Conservation (phyloP, 768 basidiomycete species). For the Clitopilus passeckerianus region DNA sequence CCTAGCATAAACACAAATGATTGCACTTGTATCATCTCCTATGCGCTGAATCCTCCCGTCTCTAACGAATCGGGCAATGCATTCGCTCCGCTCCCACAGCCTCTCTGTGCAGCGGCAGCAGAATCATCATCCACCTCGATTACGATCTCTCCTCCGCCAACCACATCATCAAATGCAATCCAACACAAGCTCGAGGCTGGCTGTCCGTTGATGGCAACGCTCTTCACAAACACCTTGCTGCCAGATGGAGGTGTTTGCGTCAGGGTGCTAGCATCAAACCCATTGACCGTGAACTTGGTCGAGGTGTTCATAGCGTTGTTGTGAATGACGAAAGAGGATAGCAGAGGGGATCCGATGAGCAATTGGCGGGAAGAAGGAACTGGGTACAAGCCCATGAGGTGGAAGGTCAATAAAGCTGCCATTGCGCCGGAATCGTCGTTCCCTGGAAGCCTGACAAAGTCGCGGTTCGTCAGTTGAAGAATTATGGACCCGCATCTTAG, state of each 20-base stretch:
- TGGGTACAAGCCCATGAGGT: conserved; percentile 46
- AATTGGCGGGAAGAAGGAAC: conserved; percentile 41
- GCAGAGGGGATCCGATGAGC: conserved; percentile 41
- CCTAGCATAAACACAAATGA: no score
- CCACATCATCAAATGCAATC: conserved; percentile 38
- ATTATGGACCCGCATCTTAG: no score
- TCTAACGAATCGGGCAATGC: conserved; percentile 35
- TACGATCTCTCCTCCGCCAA: conserved; percentile 37
- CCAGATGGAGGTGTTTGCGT: conserved; percentile 30
- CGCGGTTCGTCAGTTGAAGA: no score
- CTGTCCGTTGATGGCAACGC: conserved; percentile 36
- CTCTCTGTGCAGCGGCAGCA: conserved; percentile 23
- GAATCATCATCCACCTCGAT: conserved; percentile 39
- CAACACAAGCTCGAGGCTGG: conserved; percentile 32
- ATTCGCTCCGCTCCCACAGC: conserved; percentile 29
- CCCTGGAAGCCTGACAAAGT: conserved; percentile 37
- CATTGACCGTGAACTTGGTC: conserved; percentile 35
- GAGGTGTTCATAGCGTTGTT: conserved; percentile 32
- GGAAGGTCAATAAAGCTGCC: conserved; percentile 45
- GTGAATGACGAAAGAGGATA: conserved; percentile 37
- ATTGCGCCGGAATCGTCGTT: conserved; percentile 53
- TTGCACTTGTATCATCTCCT: not conserved
- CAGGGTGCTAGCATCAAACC: conserved; percentile 35
- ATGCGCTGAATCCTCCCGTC: conserved; percentile 28
- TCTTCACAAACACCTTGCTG: conserved; percentile 38